A percentile compares a stretch with the other conserved stretches of the same genome.
phyloP scores from a whole-genome alignment of 2,329 filamentous ascomycete genomes.

The Calonectria crousiana region DNA sequence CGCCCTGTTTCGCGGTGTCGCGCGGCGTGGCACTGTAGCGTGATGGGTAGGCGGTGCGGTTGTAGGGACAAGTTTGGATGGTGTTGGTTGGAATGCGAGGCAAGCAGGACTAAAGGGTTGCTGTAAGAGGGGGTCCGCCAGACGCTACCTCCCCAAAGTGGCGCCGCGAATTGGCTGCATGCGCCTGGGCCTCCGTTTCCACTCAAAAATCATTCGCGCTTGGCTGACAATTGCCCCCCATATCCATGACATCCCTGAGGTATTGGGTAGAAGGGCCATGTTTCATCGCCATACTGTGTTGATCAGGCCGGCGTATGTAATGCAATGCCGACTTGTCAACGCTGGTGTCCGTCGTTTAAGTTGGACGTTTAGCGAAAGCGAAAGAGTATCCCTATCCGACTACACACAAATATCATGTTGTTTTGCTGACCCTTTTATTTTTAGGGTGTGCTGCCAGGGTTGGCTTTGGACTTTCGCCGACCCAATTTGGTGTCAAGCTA shows the following conservation, averaged over 20 bases:
- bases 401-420: not conserved
- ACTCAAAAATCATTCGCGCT: not conserved
- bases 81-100: constrained; percentile 12
- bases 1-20: not conserved
- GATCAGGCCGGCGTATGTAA: not conserved
- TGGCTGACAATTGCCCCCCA: not conserved
- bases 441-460: not conserved
- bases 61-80: constrained; percentile 9
- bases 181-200: constrained; percentile 9
- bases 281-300: not conserved
- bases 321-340: not conserved
- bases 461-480: not conserved
- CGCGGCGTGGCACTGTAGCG: not conserved
- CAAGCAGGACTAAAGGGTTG: not conserved
- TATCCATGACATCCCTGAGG: not conserved
- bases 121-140: not conserved
- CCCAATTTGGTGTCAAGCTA: not conserved
- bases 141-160: constrained; percentile 6
- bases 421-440: not conserved
- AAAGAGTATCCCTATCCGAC: not conserved
- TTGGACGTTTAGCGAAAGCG: not conserved
- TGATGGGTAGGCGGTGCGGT: constrained; percentile 9
- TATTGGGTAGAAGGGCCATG: not conserved
- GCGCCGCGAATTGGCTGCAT: not conserved
- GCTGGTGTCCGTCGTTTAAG: not conserved